phyloP scores from a whole-genome alignment of 495 filamentous ascomycete species.

The Penicillium diatomitis region DNA sequence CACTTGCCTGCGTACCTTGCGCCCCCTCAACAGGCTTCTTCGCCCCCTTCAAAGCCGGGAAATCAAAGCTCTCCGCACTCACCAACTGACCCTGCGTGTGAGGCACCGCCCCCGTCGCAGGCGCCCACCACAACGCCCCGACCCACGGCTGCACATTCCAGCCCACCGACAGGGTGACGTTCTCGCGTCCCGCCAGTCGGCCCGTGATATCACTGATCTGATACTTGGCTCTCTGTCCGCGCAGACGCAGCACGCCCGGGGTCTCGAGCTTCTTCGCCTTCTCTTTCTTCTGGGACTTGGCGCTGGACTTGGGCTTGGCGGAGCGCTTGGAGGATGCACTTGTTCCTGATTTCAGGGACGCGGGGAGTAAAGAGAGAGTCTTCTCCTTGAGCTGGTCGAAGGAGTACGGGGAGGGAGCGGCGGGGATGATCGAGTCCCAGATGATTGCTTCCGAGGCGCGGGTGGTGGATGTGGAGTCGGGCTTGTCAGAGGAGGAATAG shows the following conservation, averaged over 20 bases:
- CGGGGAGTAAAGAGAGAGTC: conserved; percentile 3
- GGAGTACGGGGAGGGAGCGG: conserved; percentile 49
- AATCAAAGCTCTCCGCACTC: conserved; percentile 55
- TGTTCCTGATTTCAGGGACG: conserved; percentile 8
- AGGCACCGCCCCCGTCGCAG: conserved; percentile 40
- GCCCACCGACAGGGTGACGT: conserved; percentile 69
- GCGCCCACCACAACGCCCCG: conserved; percentile 72
- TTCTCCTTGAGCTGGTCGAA: conserved; percentile 30
- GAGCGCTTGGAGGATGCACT: neutral
- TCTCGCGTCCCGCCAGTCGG: conserved; percentile 54
- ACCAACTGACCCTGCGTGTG: conserved; percentile 57
- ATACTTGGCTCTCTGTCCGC: conserved; percentile 83
- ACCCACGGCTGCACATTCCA: conserved; percentile 99
- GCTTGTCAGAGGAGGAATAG: conserved; percentile 53
- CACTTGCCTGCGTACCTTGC: conserved; percentile 6
- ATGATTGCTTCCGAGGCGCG: conserved; percentile 66
- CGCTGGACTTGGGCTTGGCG: conserved; percentile 7
- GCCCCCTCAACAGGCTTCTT: conserved; percentile 12
- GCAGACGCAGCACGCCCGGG: conserved; percentile 59
- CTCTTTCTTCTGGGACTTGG: conserved; percentile 13
- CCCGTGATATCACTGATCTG: conserved; percentile 82
- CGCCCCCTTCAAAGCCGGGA: conserved; percentile 60
- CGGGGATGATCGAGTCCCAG: conserved; percentile 89
- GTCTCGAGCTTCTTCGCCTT: conserved; percentile 12
- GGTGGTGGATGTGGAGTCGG: conserved; percentile 15